phyloP scores from a whole-genome alignment of 352 stramenopile species.

The Globisporangium radiosum region DNA sequence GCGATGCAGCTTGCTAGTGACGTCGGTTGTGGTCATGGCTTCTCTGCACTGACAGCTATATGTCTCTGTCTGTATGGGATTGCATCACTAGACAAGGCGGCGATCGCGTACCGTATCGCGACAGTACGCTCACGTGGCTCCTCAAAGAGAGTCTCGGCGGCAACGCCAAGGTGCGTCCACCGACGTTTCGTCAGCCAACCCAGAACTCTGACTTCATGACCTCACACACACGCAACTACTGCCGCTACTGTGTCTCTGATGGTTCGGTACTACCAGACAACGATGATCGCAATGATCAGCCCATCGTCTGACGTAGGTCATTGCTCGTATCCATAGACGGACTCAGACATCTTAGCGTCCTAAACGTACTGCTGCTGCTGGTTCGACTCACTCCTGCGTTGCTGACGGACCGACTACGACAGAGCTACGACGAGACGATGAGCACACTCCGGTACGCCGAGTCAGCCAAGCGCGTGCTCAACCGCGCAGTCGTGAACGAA shows the following conservation, averaged over 20 bases:
- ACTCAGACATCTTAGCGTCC: too few relatives aligned
- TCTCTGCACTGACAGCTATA: too few relatives aligned
- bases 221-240: too few relatives aligned
- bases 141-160: slow-evolving; percentile 81
- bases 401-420: too few relatives aligned
- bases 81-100: slow-evolving; percentile 21
- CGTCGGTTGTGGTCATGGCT: neutral
- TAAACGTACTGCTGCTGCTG: too few relatives aligned
- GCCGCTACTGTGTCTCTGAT: neutral
- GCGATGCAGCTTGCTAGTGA: neutral
- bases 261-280: slow-evolving; percentile 32
- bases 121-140: slow-evolving; percentile 84
- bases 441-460: slow-evolving; percentile 80
- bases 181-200: too few relatives aligned
- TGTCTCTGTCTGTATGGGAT: neutral
- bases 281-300: slow-evolving; percentile 85
- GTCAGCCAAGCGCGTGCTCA: slow-evolving; percentile 81
- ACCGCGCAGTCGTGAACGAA: slow-evolving; percentile 76
- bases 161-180: slow-evolving; percentile 54
- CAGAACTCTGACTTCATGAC: too few relatives aligned
- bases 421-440: slow-evolving; percentile 86
- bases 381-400: too few relatives aligned
- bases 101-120: slow-evolving; percentile 78
- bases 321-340: neutral
- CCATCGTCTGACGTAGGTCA: slow-evolving; percentile 51